A percentile compares a stretch with the other conserved stretches of the same genome.
Conservation (phyloP, 1,284 basidiomycete species). For the Austroboletus rostrupii region DNA sequence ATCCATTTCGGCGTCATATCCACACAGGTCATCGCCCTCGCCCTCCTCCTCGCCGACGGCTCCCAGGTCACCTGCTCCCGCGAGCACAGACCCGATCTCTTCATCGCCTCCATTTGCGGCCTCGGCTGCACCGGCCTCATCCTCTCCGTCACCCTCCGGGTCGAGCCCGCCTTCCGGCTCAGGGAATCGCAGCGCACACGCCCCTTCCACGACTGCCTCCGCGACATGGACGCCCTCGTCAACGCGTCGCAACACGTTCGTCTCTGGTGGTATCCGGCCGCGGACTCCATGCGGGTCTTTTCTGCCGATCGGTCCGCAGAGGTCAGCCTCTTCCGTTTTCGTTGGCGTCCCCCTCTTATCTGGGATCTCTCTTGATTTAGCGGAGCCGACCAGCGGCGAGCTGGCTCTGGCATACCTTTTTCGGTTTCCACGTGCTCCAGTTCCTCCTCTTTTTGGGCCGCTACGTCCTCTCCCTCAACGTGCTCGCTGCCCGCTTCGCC, state of each 20-base stretch:
- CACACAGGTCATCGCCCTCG: slow-evolving; percentile 73
- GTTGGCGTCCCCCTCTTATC: slow-evolving; percentile 11
- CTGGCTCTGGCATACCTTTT: slow-evolving; percentile 66
- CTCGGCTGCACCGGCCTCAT: slow-evolving; percentile 93
- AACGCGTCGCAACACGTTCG: slow-evolving; percentile 79
- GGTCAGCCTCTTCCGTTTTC: slow-evolving; percentile 42
- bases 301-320: slow-evolving; percentile 73
- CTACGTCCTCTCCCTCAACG: slow-evolving; percentile 52
- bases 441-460: slow-evolving; percentile 73
- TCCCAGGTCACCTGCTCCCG: slow-evolving; percentile 67
- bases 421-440: slow-evolving; percentile 78
- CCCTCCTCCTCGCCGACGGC: slow-evolving; percentile 73
- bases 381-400: slow-evolving; percentile 47
- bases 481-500: slow-evolving; percentile 51
- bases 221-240: slow-evolving; percentile 54
- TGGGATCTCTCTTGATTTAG: slow-evolving; percentile 30
- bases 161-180: slow-evolving; percentile 82
- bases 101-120: slow-evolving; percentile 90
- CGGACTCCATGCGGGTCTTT: slow-evolving; percentile 70
- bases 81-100: slow-evolving; percentile 68
- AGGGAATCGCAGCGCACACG: slow-evolving; percentile 72
- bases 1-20: slow-evolving; percentile 80
- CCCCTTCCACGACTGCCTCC: slow-evolving; percentile 61
- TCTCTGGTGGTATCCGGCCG: slow-evolving; percentile 94
- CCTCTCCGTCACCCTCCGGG: slow-evolving; percentile 71